These are phyloP conservation scores for Colletotrichum siamense DNA, from an alignment of 2,329 filamentous ascomycete species.

Conservation along the genomic window DNA sequence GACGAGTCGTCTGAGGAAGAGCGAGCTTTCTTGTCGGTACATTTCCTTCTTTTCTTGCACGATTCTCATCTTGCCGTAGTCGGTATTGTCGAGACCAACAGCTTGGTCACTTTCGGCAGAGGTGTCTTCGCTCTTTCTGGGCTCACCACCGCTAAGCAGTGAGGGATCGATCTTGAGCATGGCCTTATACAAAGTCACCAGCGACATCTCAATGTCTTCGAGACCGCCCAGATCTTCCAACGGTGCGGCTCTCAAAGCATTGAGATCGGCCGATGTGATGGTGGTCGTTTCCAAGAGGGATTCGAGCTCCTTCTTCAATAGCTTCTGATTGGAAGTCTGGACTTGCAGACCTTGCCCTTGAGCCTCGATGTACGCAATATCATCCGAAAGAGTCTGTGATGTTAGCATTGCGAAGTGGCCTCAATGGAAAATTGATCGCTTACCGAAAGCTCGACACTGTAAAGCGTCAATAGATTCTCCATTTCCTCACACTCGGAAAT, in stretches of 20 bases:
- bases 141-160: constrained; percentile 60
- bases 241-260: constrained; percentile 74
- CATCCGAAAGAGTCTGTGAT: constrained; percentile 85
- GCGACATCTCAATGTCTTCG: constrained; percentile 76
- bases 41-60: constrained; percentile 93
- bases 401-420: constrained; percentile 25
- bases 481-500: constrained; percentile 96
- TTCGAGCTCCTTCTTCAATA: constrained; percentile 88
- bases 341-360: constrained; percentile 97
- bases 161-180: constrained; percentile 93
- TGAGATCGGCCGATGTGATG: constrained; percentile 78
- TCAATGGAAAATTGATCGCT: constrained; percentile 36
- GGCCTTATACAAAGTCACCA: constrained; percentile 87
- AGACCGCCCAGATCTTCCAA: constrained; percentile 75
- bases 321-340: constrained; percentile 94
- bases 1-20: constrained; percentile 80
- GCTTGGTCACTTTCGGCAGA: constrained; percentile 50
- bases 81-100: constrained; percentile 55
- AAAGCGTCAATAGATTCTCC: constrained; percentile 91
- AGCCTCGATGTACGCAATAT: constrained; percentile 96
- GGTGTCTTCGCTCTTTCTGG: constrained; percentile 53
- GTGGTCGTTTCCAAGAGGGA: constrained; percentile 90
- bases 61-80: constrained; percentile 89
- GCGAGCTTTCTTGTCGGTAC: constrained; percentile 76
- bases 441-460: constrained; percentile 92